Conservation (phyloP, 495 filamentous ascomycete species). For the Penicillium nucicola region DNA sequence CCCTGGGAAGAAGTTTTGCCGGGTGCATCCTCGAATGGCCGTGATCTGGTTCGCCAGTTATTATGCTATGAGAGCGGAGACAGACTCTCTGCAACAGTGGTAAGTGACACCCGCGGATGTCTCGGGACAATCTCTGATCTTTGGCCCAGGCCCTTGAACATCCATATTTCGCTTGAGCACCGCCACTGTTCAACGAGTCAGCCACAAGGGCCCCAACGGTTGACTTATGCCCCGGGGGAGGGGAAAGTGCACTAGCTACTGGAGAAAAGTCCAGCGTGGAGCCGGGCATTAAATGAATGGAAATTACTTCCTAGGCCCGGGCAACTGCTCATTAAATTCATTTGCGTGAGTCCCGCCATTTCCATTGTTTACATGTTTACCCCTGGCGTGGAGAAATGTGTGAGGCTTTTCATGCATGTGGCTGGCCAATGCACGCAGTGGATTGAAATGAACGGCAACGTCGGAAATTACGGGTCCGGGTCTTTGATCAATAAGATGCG, state of each 20-base stretch:
- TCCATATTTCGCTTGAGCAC: slow-evolving; percentile 29
- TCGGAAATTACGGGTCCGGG: slow-evolving; percentile 6
- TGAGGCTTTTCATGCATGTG: not conserved
- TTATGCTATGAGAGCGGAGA: slow-evolving; percentile 55
- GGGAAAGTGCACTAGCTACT: not conserved
- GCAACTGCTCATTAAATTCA: too few relatives aligned
- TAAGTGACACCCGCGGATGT: slow-evolving; percentile 23
- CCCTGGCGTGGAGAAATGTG: not conserved
- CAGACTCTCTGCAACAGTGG: slow-evolving; percentile 49
- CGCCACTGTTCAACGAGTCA: too few relatives aligned
- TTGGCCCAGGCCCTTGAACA: slow-evolving; percentile 32
- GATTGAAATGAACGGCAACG: slow-evolving; percentile 3
- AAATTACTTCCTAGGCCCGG: not conserved
- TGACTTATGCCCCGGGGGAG: too few relatives aligned
- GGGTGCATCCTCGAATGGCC: slow-evolving; percentile 43
- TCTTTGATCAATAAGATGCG: slow-evolving; percentile 5
- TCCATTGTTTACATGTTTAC: not conserved
- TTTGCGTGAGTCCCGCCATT: too few relatives aligned
- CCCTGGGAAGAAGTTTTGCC: slow-evolving; percentile 54
- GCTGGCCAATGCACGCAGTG: not conserved
- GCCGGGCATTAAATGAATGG: not conserved
- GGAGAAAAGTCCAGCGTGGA: not conserved
- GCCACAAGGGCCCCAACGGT: too few relatives aligned
- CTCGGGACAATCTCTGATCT: slow-evolving; percentile 13
- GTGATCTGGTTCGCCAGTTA: slow-evolving; percentile 52